Conservation (phyloP, 208 protist genomes). For the Trypanosoma brucei region DNA sequence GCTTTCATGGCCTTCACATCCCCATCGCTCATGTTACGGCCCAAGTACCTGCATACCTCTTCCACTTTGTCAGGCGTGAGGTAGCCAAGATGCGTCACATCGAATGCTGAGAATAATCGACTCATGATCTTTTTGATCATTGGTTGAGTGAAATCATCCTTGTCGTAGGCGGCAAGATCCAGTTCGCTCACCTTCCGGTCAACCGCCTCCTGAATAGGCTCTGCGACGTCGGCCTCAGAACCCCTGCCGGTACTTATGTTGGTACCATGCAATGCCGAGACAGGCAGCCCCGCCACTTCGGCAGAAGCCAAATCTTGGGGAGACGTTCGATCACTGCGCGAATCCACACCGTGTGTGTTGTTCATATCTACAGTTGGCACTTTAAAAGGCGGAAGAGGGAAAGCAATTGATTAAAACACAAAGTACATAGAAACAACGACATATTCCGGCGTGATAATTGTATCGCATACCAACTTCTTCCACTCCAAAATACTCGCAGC, state of each 20-base stretch:
- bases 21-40: conserved; percentile 41
- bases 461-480: background rate
- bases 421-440: no score
- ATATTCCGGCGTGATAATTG: no score
- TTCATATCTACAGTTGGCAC: background rate
- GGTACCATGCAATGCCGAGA: background rate
- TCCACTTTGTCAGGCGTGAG: conserved; percentile 58
- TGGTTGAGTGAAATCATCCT: conserved; percentile 63
- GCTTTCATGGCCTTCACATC: conserved; percentile 49
- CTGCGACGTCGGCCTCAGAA: background rate
- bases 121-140: conserved; percentile 78
- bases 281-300: background rate
- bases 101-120: conserved; percentile 88
- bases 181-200: conserved; percentile 56
- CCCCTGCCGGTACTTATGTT: conserved; percentile 49
- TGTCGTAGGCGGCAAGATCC: conserved; percentile 78
- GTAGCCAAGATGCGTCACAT: conserved; percentile 75
- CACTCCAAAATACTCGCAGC: background rate
- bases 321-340: background rate
- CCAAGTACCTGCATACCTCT: conserved; percentile 77
- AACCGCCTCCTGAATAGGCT: conserved; percentile 5
- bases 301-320: background rate
- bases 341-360: background rate
- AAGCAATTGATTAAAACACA: no score
- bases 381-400: no score